These are phyloP conservation scores for Paramecium bursaria DNA, from an alignment of 73 alveolate species.

Conservation along the genomic window DNA sequence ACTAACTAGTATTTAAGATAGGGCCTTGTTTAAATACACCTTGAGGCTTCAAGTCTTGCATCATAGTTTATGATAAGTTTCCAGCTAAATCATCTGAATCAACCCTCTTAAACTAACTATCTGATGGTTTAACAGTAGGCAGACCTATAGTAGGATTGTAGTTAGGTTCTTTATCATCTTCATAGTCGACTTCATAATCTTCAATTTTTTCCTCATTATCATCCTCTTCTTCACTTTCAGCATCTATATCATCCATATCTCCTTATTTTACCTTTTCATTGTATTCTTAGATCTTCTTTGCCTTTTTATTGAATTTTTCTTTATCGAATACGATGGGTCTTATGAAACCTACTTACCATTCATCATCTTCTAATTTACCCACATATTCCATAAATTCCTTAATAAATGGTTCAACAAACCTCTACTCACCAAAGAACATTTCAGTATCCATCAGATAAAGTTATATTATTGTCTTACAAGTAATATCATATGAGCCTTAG, in stretches of 20 bases:
- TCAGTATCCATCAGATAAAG: constrained; percentile 59
- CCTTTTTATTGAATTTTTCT: constrained; percentile 40
- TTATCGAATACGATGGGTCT: constrained; percentile 30
- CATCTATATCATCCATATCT: constrained; percentile 18
- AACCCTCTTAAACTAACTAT: neutral
- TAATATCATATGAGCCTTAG: constrained; percentile 68
- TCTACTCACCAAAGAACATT: constrained; percentile 71
- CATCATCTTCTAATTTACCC: constrained; percentile 54
- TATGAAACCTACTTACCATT: constrained; percentile 51
- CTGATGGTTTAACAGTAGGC: constrained; percentile 19
- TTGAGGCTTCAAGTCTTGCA: constrained; percentile 24
- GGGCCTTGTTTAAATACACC: constrained; percentile 36
- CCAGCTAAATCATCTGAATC: constrained; percentile 52
- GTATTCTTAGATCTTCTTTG: neutral
- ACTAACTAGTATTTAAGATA: constrained; percentile 32
- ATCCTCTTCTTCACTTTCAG: constrained; percentile 18
- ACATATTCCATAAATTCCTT: constrained; percentile 69
- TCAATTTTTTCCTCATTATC: constrained; percentile 14
- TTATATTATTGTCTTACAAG: constrained; percentile 68
- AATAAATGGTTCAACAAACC: constrained; percentile 66
- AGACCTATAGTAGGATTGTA: constrained; percentile 26
- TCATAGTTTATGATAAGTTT: constrained; percentile 26
- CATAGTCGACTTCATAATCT: constrained; percentile 44
- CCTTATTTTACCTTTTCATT: constrained; percentile 26
- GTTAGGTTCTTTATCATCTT: constrained; percentile 7